Conservation (phyloP, 1,139 yeast species). For the Diutina siamensis region DNA sequence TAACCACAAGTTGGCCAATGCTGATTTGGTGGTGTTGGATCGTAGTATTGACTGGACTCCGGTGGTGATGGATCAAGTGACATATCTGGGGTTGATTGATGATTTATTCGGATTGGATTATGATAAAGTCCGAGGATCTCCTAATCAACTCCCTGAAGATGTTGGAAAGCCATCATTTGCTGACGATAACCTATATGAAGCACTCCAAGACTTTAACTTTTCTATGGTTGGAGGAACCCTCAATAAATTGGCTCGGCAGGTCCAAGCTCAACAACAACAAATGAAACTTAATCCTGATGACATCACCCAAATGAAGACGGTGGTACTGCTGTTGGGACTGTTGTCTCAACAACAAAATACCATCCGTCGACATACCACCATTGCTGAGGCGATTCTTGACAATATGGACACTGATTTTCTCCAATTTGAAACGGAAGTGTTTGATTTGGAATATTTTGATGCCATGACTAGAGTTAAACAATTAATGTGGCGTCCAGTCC, state of each 20-base stretch:
- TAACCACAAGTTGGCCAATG: conserved; percentile 27
- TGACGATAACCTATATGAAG: conserved; percentile 23
- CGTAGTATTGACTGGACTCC: conserved; percentile 65
- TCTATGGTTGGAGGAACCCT: conserved; percentile 68
- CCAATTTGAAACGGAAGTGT: conserved; percentile 64
- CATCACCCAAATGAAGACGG: conserved; percentile 54
- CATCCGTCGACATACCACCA: conserved; percentile 61
- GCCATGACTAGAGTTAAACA: conserved; percentile 37
- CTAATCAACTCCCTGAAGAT: background rate
- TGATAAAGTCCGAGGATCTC: background rate
- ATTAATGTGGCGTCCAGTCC: conserved; percentile 31
- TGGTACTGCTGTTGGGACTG: conserved; percentile 61
- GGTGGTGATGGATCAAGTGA: conserved; percentile 62
- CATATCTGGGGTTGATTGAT: conserved; percentile 73
- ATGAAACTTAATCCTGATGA: conserved; percentile 31
- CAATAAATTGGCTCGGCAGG: conserved; percentile 56
- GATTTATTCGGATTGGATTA: conserved; percentile 38
- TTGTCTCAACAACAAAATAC: conserved; percentile 59
- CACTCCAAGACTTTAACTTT: conserved; percentile 60
- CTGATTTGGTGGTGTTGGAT: conserved; percentile 67
- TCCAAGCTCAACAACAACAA: conserved; percentile 60
- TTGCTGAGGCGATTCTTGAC: conserved; percentile 59
- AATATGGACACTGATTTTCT: conserved; percentile 28
- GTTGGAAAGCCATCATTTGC: background rate
- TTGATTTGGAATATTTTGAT: conserved; percentile 45